Conservation (phyloP, 257 asterid species). For the Solanum pinnatisectum region DNA sequence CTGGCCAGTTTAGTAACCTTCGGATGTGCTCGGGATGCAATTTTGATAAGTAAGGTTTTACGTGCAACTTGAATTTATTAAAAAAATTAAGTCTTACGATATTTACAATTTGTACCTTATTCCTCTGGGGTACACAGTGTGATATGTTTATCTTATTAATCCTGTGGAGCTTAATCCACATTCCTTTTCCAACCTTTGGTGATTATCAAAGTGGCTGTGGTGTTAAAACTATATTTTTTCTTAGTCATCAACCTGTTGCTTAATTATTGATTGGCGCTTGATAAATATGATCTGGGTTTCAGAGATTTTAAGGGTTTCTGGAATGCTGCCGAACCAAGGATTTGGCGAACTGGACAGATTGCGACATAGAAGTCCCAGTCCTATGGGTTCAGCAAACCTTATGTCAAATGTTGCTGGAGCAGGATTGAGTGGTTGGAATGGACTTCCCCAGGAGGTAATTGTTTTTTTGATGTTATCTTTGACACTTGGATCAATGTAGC, state of each 20-base stretch:
- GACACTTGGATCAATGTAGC: not conserved
- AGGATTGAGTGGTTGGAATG: slow-evolving; percentile 76
- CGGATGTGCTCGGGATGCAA: not conserved
- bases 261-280: not conserved
- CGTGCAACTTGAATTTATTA: not conserved
- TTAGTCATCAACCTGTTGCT: not conserved
- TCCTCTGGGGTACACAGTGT: not conserved
- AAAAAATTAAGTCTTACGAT: not conserved
- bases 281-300: not conserved
- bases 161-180: not conserved
- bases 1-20: not conserved
- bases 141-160: not conserved
- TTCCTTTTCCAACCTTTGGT: not conserved
- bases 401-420: slow-evolving; percentile 55
- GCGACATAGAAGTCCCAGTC: slow-evolving; percentile 94
- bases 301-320: slow-evolving; percentile 73
- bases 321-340: slow-evolving; percentile 75
- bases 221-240: not conserved
- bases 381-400: slow-evolving; percentile 83
- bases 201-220: not conserved
- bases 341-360: slow-evolving; percentile 74
- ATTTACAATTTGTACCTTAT: not conserved
- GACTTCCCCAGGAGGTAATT: slow-evolving; percentile 72
- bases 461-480: not conserved
- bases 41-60: not conserved